Evolutionary conservation across 2,329 filamentous ascomycete genomes (phyloP), one percentile per base, ranked within the genome.

Genomic region (Venturia carpophila): DNA sequence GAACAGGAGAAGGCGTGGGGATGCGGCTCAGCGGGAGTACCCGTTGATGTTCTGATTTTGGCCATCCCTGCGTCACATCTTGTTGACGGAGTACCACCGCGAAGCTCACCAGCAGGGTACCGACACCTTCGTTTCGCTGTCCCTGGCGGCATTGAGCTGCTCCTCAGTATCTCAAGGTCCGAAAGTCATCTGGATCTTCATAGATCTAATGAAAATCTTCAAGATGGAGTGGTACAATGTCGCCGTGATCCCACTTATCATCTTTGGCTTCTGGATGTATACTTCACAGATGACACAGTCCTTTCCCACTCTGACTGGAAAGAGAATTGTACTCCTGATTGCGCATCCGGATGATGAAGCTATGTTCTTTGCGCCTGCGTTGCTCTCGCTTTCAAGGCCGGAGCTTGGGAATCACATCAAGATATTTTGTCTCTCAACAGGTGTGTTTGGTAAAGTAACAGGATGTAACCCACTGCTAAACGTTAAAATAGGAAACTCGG

Each of bases 261-360:
- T 79, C 56, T 69, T 79, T 45, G 73, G 72, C 60, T 70, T 80
- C 65, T 82, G 79, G 79, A 71, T 80, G 66, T 79, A 79, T 69
- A 80, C 79, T 39, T 74, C 76, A 41, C 77, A 77, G 66, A 73
- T 80, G 24, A 76, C 72, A 68, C 68, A 68, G 27, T 75, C 82
- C 41, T 84, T 90, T 70, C 89, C 91, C 4, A 83, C 79, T 56
- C 79, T 97, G 68, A 82, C 81, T 70, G 88, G 91, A 79, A 95
- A 96, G 82, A 87, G 90, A 72, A 91, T 99, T 73, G 89, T 90
- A 74, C 84, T 99, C 64, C 82, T 99, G 65, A 97, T 99, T 72
- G 94, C 94, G 27, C 94, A 99, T 78, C 94, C 94, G 0, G 94
- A 99, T 77, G 94, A 99, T 73, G 94, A 99, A 80, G 94, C 93